Evolutionary conservation across 129 eudicot species (phyloP), one percentile per base, ranked within the genome.

Genomic region (Deinandra increscens): DNA sequence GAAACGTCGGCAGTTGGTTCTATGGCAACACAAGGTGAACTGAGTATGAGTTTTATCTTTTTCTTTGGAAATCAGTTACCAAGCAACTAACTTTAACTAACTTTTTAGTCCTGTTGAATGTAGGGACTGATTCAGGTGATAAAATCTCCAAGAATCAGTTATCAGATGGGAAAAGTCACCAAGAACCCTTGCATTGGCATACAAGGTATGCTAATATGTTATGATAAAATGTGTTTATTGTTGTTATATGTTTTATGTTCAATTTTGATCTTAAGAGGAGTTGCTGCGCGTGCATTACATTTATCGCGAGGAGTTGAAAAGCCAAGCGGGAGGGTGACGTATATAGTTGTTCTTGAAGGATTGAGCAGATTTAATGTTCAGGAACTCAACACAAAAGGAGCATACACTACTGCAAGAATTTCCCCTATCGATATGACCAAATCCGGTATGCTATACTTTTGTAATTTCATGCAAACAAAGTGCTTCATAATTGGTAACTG

Each of bases 291-390:
- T 48, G 98, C 98, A 11, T 84, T 91, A 75, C 98, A 91, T 78
- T 80, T 91, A 75, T 88, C 98, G 29, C 82, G 98, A 79, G 98
- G 98, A 71, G 98, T 91, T 70, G 98, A 91, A 79, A 91, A 91
- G 81, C 98, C 98, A 62, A 91, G 98, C 79, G 98, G 98, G 54
- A 86, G 91, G 76, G 96, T 91, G 59, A 91, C 98, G 4, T 91
- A 91, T 66, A 82, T 85, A 23, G 96, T 91, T 67, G 98, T 91
- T 75, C 98, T 91, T 26, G 98, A 91, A 86, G 96, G 98, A 9
- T 81, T 91, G 74, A 88, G 89, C 75, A 79, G 98, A 81, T 91
- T 91, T 79, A 86, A 63, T 68, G 98, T 91, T 50, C 89, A 86
- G 78, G 98, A 91, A 72, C 89, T 91, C 69, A 91, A 85, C 67